A percentile compares a stretch with the other conserved stretches of the same genome.
Evolutionary conservation across 1,284 basidiomycete species (phyloP).

Genomic region (Calocybe gambosa): DNA sequence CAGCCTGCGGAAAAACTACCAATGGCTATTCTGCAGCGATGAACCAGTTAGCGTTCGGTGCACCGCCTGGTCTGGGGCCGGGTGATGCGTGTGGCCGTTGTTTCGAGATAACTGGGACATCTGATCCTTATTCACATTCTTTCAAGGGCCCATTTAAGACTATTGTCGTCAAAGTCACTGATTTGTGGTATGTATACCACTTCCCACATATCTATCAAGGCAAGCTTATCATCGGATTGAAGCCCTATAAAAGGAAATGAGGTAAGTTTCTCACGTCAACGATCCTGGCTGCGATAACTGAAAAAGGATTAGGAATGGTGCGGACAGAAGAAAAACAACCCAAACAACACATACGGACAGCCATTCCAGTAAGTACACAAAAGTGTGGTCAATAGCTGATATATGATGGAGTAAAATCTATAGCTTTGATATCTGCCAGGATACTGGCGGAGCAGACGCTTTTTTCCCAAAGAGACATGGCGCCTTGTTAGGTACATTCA

Average conservation of each 20-base stretch:
- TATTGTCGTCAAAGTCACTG: constrained; percentile 54
- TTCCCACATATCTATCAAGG: neutral
- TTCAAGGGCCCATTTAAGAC: constrained; percentile 47
- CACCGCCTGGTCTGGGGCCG: constrained; percentile 40
- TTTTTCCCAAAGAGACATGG: constrained; percentile 55
- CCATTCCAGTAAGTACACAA: constrained; percentile 41
- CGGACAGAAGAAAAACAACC: constrained; percentile 39
- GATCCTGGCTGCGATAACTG: neutral
- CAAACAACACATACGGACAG: constrained; percentile 36
- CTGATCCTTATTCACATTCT: constrained; percentile 46
- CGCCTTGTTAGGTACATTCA: constrained; percentile 45
- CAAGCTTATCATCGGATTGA: neutral
- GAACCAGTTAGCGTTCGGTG: constrained; percentile 49
- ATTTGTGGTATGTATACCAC: constrained; percentile 33
- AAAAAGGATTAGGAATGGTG: constrained; percentile 38
- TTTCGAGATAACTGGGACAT: constrained; percentile 42
- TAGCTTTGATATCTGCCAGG: constrained; percentile 57
- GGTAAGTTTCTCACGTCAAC: constrained; percentile 17
- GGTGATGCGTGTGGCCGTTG: constrained; percentile 58
- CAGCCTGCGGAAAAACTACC: constrained; percentile 48
- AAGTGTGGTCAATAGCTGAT: neutral
- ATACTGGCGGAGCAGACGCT: constrained; percentile 42
- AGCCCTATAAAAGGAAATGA: constrained; percentile 40
- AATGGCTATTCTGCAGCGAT: constrained; percentile 51
- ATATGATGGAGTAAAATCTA: neutral